Evolutionary conservation across 176 grass and related monocot genomes (phyloP).

Genomic region (Phragmites australis): DNA sequence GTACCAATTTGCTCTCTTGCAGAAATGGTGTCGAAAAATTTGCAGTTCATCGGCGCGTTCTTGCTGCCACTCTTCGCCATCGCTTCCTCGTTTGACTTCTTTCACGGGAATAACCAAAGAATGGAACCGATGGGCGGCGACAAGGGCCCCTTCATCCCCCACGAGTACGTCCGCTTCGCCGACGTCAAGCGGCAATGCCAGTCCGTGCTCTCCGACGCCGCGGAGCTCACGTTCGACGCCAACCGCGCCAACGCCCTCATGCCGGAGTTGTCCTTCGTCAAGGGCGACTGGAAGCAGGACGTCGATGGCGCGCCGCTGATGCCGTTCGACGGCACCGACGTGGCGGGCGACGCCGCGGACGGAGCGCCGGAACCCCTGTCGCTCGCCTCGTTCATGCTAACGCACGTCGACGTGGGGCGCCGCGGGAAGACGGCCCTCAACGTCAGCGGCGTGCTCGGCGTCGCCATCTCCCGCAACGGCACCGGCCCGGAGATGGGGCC

Average conservation of each 20-base stretch:
- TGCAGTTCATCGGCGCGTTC: constrained; percentile 8
- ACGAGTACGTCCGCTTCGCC: constrained; percentile 64
- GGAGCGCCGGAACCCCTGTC: constrained; percentile 27
- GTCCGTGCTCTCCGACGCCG: constrained; percentile 51
- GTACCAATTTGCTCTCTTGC: not conserved
- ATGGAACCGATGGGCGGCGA: constrained; percentile 9
- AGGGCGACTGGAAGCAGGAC: constrained; percentile 73
- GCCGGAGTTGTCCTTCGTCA: constrained; percentile 62
- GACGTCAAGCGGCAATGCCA: constrained; percentile 58
- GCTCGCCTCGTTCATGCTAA: constrained; percentile 58
- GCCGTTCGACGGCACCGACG: constrained; percentile 69
- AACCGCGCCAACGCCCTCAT: constrained; percentile 54
- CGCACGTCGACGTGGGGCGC: constrained; percentile 54
- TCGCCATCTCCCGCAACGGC: constrained; percentile 62
- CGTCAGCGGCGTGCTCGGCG: constrained; percentile 68
- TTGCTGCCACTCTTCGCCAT: constrained; percentile 27
- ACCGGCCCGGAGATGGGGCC: constrained; percentile 53
- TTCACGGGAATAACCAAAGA: not conserved
- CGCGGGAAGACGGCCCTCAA: constrained; percentile 57
- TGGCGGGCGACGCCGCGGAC: not conserved
- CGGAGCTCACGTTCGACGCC: constrained; percentile 55
- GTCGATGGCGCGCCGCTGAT: constrained; percentile 46
- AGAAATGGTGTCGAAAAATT: not conserved
- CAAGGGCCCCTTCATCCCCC: constrained; percentile 44
- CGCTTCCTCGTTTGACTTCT: constrained; percentile 28